phyloP scores from a whole-genome alignment of 2,329 filamentous ascomycete species.

The Aspergillus candidus region DNA sequence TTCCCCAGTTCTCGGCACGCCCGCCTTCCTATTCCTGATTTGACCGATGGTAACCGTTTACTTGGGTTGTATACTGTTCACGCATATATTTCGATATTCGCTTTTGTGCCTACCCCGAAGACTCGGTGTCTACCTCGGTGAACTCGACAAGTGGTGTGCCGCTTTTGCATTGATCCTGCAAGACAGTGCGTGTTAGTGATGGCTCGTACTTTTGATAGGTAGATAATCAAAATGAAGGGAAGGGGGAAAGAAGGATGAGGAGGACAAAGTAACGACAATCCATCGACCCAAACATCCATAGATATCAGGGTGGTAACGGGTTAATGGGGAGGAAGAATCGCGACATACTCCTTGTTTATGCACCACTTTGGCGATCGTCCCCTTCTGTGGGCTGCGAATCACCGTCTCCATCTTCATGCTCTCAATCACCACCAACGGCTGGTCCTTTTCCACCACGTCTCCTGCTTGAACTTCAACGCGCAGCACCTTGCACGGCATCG shows the following conservation, averaged over 20 bases:
- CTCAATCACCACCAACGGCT: constrained; percentile 82
- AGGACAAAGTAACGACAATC: not conserved
- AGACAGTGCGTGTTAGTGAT: constrained; percentile 20
- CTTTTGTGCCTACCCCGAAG: not conserved
- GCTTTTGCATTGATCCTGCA: constrained; percentile 69
- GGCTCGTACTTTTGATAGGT: not conserved
- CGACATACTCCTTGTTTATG: constrained; percentile 66
- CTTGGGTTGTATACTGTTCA: too few relatives aligned
- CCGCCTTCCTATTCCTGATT: too few relatives aligned
- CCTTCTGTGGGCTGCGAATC: constrained; percentile 68
- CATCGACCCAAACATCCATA: not conserved
- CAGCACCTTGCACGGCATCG: constrained; percentile 96
- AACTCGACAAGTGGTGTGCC: constrained; percentile 70
- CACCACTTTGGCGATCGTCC: constrained; percentile 64
- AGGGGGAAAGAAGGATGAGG: constrained; percentile 2
- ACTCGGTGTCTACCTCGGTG: constrained; percentile 44
- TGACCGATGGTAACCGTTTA: too few relatives aligned
- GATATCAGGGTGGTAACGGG: constrained; percentile 6
- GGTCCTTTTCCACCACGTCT: constrained; percentile 74
- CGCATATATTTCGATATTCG: not conserved
- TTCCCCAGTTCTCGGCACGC: too few relatives aligned
- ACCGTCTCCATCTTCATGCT: constrained; percentile 90
- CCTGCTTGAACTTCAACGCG: constrained; percentile 83
- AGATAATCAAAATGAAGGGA: constrained; percentile 11
- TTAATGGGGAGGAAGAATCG: constrained; percentile 1